A percentile compares a stretch with the other conserved stretches of the same genome.
Conservation (phyloP, 805 yeast genomes). For the Wickerhamomyces rabaulensis region DNA sequence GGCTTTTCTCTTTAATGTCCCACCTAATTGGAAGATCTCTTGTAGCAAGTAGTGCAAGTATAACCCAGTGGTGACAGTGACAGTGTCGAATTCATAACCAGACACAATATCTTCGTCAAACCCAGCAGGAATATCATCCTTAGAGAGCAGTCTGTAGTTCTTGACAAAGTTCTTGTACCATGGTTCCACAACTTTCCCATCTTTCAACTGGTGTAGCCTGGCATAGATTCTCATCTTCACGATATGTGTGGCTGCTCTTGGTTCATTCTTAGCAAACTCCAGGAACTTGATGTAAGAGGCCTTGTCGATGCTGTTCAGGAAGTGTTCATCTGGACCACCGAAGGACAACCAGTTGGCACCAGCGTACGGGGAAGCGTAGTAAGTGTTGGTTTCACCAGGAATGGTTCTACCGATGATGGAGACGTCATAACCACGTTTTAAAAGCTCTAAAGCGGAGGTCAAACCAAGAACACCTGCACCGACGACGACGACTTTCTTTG, state of each 20-base stretch:
- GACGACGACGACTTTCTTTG: conserved; percentile 1
- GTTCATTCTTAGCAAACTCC: conserved; percentile 40
- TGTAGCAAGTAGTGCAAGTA: conserved; percentile 50
- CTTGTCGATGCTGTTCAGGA: conserved; percentile 38
- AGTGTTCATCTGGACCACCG: conserved; percentile 36
- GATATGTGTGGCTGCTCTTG: conserved; percentile 42
- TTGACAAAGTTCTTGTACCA: conserved; percentile 47
- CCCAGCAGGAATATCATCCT: conserved; percentile 24
- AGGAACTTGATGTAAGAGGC: conserved; percentile 43
- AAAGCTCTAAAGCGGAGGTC: conserved; percentile 41
- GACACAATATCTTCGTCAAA: conserved; percentile 23
- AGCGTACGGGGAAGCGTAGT: conserved; percentile 62
- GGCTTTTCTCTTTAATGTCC: conserved; percentile 37
- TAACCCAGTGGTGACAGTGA: conserved; percentile 53
- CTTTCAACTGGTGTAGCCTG: conserved; percentile 8
- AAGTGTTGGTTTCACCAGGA: conserved; percentile 52
- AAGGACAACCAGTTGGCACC: conserved; percentile 71
- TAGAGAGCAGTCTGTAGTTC: conserved; percentile 31
- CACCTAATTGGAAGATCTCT: conserved; percentile 42
- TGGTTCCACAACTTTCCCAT: conserved; percentile 25
- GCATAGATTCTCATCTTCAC: conserved; percentile 16
- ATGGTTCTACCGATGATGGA: conserved; percentile 39
- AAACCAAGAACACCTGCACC: conserved; percentile 53
- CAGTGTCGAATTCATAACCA: conserved; percentile 47
- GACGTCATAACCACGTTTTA: conserved; percentile 36